These are phyloP conservation scores for Teunomyces aglyptinius DNA, from an alignment of 805 yeast species.

Conservation along the genomic window DNA sequence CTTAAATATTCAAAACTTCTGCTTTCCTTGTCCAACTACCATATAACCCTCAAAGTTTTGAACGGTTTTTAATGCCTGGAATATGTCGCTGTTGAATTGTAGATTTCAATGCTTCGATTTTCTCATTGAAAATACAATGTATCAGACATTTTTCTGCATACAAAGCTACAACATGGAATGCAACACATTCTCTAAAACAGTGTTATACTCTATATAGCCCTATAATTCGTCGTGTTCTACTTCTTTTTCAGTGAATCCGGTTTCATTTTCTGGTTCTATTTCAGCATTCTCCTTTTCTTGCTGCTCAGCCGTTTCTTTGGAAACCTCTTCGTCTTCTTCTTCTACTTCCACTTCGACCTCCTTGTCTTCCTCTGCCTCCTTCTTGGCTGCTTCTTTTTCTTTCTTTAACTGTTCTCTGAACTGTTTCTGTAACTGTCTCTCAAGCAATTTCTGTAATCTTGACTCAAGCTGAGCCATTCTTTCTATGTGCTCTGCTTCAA, in stretches of 20 bases:
- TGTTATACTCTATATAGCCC: constrained; percentile 2
- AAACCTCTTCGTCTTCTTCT: constrained; percentile 9
- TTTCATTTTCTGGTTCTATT: neutral
- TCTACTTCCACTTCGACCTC: constrained; percentile 6
- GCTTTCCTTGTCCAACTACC: too few relatives aligned
- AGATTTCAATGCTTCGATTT: neutral
- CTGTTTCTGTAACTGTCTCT: constrained; percentile 33
- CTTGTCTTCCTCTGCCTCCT: constrained; percentile 15
- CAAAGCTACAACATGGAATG: neutral
- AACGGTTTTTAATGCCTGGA: neutral
- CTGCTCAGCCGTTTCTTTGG: constrained; percentile 10
- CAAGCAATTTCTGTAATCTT: constrained; percentile 27
- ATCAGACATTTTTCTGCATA: neutral
- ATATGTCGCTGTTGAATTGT: neutral
- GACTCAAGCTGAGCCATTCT: constrained; percentile 26
- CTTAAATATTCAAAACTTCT: too few relatives aligned
- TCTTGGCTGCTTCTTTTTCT: constrained; percentile 19
- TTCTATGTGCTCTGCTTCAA: constrained; percentile 29
- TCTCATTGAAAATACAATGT: neutral
- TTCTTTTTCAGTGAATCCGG: constrained; percentile 9
- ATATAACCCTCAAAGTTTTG: neutral
- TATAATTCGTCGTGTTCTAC: constrained; percentile 22
- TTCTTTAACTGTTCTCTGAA: constrained; percentile 31
- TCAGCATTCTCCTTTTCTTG: constrained; percentile 5
- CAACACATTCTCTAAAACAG: neutral